Evolutionary conservation across 2,329 filamentous ascomycete species (phyloP).

Genomic region (Colletotrichum phormii): DNA sequence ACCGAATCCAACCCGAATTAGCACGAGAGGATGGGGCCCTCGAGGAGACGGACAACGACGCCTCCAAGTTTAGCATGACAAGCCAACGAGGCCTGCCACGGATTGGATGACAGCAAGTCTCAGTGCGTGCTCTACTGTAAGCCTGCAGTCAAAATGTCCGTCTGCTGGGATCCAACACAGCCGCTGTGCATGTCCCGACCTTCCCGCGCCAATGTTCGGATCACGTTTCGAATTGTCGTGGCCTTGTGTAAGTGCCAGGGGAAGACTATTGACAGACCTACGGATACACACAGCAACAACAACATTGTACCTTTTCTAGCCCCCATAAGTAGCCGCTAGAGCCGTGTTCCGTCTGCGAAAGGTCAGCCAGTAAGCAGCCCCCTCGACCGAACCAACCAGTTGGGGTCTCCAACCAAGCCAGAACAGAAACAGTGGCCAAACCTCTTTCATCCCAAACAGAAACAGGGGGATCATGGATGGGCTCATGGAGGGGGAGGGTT

Average conservation of each 20-base stretch:
- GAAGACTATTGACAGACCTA: neutral
- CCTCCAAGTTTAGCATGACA: neutral
- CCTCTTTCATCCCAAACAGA: conserved; percentile 15
- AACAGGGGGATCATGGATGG: neutral
- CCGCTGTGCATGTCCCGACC: conserved; percentile 9
- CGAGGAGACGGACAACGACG: neutral
- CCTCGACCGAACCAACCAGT: neutral
- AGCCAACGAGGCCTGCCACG: neutral
- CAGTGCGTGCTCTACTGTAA: neutral
- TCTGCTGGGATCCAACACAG: neutral
- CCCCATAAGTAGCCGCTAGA: neutral
- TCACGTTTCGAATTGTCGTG: conserved; percentile 18
- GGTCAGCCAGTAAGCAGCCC: neutral
- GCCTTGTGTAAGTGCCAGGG: conserved; percentile 10
- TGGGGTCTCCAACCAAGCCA: neutral
- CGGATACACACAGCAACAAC: neutral
- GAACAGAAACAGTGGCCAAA: conserved; percentile 6
- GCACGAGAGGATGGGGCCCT: neutral
- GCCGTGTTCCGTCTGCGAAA: neutral
- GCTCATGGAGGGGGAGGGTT: too few relatives aligned
- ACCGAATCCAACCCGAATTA: neutral
- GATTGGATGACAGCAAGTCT: neutral
- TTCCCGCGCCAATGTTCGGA: conserved; percentile 23
- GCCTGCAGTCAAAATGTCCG: neutral
- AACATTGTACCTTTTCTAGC: neutral